Conservation (phyloP, 2,329 filamentous ascomycete species). For the Lachnellula arida region DNA sequence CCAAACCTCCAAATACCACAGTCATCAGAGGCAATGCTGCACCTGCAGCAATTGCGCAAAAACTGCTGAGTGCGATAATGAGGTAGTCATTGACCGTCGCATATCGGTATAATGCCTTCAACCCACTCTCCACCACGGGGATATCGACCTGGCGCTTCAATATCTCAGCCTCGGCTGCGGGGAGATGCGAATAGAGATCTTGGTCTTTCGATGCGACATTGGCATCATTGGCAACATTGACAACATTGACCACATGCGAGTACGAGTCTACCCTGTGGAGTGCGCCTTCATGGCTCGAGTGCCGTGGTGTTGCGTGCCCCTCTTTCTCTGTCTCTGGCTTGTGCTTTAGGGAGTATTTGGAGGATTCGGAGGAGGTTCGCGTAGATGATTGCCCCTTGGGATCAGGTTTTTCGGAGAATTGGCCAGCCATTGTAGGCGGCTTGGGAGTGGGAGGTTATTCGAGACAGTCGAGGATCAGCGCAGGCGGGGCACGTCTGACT, state of each 20-base stretch:
- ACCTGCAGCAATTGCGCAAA: conserved; percentile 54
- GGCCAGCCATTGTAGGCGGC: conserved; percentile 29
- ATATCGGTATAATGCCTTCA: conserved; percentile 54
- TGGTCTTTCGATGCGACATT: conserved; percentile 35
- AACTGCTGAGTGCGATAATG: conserved; percentile 45
- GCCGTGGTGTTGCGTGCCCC: conserved; percentile 47
- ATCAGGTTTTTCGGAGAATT: conserved; percentile 23
- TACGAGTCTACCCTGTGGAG: conserved; percentile 38
- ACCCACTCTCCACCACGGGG: conserved; percentile 59
- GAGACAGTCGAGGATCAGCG: not conserved
- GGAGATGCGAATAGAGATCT: conserved; percentile 58
- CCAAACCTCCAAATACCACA: conserved; percentile 72
- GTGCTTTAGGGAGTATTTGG: conserved; percentile 1
- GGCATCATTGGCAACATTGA: conserved; percentile 8
- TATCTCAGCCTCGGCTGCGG: conserved; percentile 60
- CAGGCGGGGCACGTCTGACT: too few species aligned
- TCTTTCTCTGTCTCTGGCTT: conserved; percentile 21
- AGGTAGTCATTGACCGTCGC: conserved; percentile 47
- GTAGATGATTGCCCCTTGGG: conserved; percentile 4
- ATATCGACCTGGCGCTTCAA: conserved; percentile 65
- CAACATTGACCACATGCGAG: too few species aligned
- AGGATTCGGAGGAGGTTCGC: conserved; percentile 6
- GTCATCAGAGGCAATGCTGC: conserved; percentile 52
- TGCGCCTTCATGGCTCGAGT: conserved; percentile 56
- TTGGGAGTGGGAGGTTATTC: not conserved